Evolutionary conservation across 208 protist genomes (phyloP).

Genomic region (Wallacemonas rigidus): DNA sequence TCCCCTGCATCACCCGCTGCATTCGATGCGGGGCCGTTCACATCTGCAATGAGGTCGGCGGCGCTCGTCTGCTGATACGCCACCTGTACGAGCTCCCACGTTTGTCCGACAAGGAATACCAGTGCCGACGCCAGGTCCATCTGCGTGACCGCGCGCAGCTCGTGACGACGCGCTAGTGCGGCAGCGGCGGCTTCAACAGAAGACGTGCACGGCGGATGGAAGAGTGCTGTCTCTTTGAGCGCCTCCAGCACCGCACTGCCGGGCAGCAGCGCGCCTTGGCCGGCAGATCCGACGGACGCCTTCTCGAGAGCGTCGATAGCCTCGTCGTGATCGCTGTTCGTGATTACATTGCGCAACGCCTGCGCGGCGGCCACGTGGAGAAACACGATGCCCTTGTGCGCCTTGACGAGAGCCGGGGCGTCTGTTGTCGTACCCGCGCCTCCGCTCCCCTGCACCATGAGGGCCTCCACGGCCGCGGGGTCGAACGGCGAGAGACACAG

Average conservation of each 20-base stretch:
- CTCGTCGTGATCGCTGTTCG: conserved; percentile 59
- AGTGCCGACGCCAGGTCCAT: conserved; percentile 34
- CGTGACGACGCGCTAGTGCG: conserved; percentile 9
- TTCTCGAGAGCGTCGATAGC: conserved; percentile 50
- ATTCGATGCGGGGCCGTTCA: not conserved
- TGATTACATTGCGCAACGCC: conserved; percentile 63
- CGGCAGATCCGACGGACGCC: conserved; percentile 1
- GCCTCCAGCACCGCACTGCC: conserved; percentile 2
- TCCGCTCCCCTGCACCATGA: not conserved
- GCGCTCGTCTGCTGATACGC: conserved; percentile 27
- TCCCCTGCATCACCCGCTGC: too few species aligned
- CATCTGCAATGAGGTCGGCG: conserved; percentile 22
- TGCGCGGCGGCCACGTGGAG: conserved; percentile 56
- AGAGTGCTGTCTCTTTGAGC: not conserved
- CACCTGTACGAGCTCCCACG: conserved; percentile 39
- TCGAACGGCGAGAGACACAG: conserved; percentile 29
- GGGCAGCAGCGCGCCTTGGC: not conserved
- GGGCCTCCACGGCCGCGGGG: not conserved
- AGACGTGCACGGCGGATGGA: not conserved
- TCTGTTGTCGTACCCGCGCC: not conserved
- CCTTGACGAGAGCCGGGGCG: not conserved
- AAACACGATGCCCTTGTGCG: conserved; percentile 46
- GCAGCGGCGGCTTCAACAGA: conserved; percentile 1
- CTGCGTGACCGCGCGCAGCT: conserved; percentile 18
- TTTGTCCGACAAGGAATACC: conserved; percentile 26